phyloP scores from a whole-genome alignment of 1,139 yeast species.

The Blastobotrys raffinosifermentans region DNA sequence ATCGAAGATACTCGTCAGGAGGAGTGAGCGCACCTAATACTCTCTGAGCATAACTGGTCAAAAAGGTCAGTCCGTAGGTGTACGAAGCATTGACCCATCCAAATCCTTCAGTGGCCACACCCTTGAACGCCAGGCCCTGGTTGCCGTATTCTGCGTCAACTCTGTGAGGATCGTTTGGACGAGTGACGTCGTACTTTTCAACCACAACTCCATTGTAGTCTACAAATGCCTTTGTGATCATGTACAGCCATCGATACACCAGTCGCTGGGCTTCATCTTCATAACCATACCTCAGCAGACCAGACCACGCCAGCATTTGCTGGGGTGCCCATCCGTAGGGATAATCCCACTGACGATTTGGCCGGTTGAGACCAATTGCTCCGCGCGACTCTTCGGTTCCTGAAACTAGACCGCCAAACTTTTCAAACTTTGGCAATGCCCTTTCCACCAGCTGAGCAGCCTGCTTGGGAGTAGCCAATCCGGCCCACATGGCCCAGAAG shows the following conservation, averaged over 20 bases:
- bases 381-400: constrained; percentile 81
- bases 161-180: constrained; percentile 77
- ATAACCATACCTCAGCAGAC: constrained; percentile 69
- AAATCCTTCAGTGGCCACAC: constrained; percentile 88
- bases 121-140: constrained; percentile 88
- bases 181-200: constrained; percentile 89
- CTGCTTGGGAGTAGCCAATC: constrained; percentile 65
- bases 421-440: constrained; percentile 70
- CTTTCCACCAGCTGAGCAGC: constrained; percentile 57
- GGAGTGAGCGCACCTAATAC: constrained; percentile 81
- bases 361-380: constrained; percentile 58
- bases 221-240: constrained; percentile 89
- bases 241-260: constrained; percentile 78
- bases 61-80: constrained; percentile 62
- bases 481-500: constrained; percentile 91
- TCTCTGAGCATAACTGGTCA: constrained; percentile 64
- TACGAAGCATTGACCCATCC: constrained; percentile 96
- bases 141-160: constrained; percentile 97
- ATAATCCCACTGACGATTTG: constrained; percentile 95
- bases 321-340: constrained; percentile 99
- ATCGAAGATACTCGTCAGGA: constrained; percentile 58
- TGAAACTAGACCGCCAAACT: constrained; percentile 82
- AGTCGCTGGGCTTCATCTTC: constrained; percentile 61
- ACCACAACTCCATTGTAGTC: constrained; percentile 95
- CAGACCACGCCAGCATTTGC: constrained; percentile 92